These are phyloP conservation scores for Podospora comata DNA, from an alignment of 495 filamentous ascomycete genomes.

Conservation along the genomic window DNA sequence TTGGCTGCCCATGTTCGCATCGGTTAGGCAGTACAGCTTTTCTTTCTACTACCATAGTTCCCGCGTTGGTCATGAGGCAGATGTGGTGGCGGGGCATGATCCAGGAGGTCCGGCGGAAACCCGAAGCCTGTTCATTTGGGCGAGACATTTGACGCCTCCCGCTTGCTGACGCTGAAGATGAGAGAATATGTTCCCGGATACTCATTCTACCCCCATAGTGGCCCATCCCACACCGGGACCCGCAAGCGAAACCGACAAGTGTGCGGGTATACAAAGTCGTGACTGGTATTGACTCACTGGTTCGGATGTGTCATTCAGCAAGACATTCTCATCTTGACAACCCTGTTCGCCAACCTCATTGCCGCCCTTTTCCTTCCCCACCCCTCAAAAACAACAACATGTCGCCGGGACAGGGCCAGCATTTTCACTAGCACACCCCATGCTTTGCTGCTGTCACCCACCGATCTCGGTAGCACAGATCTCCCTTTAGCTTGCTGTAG, in stretches of 20 bases:
- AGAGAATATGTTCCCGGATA: background rate
- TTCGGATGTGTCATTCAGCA: background rate
- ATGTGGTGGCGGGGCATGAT: background rate
- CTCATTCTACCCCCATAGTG: background rate
- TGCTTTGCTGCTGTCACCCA: constrained; percentile 19
- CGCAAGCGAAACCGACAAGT: background rate
- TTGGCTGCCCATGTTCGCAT: background rate
- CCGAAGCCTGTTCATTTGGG: background rate
- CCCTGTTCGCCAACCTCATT: background rate
- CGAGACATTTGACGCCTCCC: constrained; percentile 6
- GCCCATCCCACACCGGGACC: background rate
- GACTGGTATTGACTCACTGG: background rate
- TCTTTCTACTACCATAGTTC: background rate
- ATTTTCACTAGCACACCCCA: constrained; percentile 1
- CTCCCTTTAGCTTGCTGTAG: constrained; percentile 12
- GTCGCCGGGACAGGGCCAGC: background rate
- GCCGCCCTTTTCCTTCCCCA: background rate
- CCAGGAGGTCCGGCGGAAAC: background rate
- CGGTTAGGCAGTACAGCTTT: background rate
- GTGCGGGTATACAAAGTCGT: background rate
- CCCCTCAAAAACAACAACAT: background rate
- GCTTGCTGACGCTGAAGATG: background rate
- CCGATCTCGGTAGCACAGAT: constrained; percentile 21
- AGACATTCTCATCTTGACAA: background rate
- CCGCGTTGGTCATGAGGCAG: background rate